These are phyloP conservation scores for Asterella californica DNA, from an alignment of 225 moss, liverwort and hornwort species.

Conservation along the genomic window DNA sequence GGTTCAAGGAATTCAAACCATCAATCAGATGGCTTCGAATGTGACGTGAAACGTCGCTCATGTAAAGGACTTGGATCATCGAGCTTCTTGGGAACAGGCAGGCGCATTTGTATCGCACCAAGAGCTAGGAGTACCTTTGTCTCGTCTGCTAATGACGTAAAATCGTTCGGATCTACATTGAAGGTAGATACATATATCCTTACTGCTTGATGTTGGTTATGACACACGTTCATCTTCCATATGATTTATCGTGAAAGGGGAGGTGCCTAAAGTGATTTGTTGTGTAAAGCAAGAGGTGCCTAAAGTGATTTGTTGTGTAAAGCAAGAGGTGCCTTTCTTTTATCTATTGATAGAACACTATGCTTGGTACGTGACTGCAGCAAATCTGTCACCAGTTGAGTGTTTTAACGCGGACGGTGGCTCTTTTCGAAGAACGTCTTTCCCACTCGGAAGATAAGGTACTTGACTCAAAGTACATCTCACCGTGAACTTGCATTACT, in stretches of 20 bases:
- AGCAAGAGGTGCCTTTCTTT: too few species aligned
- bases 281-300: too few species aligned
- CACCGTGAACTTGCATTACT: too few species aligned
- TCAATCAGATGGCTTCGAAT: neutral
- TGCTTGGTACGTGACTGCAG: too few species aligned
- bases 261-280: too few species aligned
- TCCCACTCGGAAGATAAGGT: too few species aligned
- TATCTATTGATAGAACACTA: too few species aligned
- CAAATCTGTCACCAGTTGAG: too few species aligned
- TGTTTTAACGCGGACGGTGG: too few species aligned
- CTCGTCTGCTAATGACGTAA: constrained; percentile 25
- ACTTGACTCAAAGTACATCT: too few species aligned
- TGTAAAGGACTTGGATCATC: neutral
- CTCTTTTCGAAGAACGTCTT: too few species aligned
- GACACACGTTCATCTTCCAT: neutral
- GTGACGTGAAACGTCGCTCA: neutral
- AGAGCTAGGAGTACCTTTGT: neutral
- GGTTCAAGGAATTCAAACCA: neutral
- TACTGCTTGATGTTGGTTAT: neutral
- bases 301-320: too few species aligned
- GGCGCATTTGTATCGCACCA: neutral
- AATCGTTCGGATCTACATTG: constrained; percentile 53
- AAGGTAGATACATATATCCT: constrained; percentile 47
- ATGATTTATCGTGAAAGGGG: neutral
- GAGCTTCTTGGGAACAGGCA: neutral